Evolutionary conservation across 2,329 filamentous ascomycete species (phyloP), one percentile per base, ranked within the genome.

Genomic region (Botrytis aclada): DNA sequence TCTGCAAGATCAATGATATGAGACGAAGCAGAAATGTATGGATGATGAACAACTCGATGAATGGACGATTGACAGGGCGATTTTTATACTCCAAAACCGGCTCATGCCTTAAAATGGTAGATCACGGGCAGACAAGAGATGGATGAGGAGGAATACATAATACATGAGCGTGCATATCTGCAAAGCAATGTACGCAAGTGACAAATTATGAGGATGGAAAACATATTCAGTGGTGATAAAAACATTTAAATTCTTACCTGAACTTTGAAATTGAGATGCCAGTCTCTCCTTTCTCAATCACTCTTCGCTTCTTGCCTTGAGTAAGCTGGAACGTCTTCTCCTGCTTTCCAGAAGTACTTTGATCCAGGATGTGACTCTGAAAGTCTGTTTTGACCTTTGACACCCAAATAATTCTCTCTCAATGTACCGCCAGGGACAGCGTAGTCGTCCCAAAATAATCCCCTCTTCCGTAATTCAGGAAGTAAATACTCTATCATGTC

Each of bases 401-500:
- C 83, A 25, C 84, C 83, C 72, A 88, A 88, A 73, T 90, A 83
- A 78, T 90, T 90, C 80, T 91, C 88, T 14, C 89, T 83, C 74
- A 89, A 88, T 0, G 88, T 90, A 0, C 88, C 88, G 1, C 85
- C 85, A 1, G 86, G 85, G 3, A 89, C 86, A 10, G 85, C 83
- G 77, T 86, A 86, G 61, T 85, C 83, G 29, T 85, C 81, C 76
- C 76, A 78, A 79, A 90, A 89, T 8, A 90, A 78, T 0, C 89
- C 89, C 34, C 90, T 83, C 18, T 82, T 82, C 41, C 84, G 85
- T 29, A 93, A 83, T 76, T 92, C 91, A 0, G 90, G 91, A 1
- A 93, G 79, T 10, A 93, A 81, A 1, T 90, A 83, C 39, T 92
- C 88, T 58, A 89, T 86, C 20, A 93, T 88, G 75, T 93, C 90